Conservation (phyloP, 441 rosid genomes). For the Pelargonium myrrhifolium region DNA sequence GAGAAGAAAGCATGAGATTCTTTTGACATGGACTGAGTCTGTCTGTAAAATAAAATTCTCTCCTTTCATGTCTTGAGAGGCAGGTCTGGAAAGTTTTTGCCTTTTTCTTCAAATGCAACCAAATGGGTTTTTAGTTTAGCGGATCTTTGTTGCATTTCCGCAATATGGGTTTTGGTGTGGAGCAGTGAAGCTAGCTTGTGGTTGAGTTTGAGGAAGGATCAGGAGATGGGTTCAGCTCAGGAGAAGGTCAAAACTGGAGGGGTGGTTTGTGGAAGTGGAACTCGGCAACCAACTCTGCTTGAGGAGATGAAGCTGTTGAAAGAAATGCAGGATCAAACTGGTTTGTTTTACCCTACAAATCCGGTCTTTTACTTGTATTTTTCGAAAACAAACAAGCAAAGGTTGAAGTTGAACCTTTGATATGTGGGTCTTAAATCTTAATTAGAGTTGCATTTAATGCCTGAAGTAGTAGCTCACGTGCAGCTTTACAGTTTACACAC, state of each 20-base stretch:
- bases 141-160: not conserved
- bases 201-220: not conserved
- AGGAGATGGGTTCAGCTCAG: not conserved
- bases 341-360: not conserved
- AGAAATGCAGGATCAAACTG: constrained; percentile 3
- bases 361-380: not conserved
- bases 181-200: not conserved
- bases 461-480: constrained; percentile 21
- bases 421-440: not conserved
- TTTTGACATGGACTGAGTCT: not conserved
- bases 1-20: constrained; percentile 2
- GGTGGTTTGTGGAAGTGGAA: not conserved
- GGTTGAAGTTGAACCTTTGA: not conserved
- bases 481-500: not conserved
- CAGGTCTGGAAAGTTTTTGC: too few species aligned
- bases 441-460: constrained; percentile 5
- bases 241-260: constrained; percentile 1
- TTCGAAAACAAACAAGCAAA: not conserved
- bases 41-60: too few species aligned
- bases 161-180: not conserved
- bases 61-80: not conserved
- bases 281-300: not conserved
- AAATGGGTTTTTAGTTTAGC: too few species aligned
- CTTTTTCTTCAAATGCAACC: too few species aligned
- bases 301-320: constrained; percentile 1